Evolutionary conservation across 2,329 filamentous ascomycete species (phyloP).

Genomic region (Raffaelea albimanens): DNA sequence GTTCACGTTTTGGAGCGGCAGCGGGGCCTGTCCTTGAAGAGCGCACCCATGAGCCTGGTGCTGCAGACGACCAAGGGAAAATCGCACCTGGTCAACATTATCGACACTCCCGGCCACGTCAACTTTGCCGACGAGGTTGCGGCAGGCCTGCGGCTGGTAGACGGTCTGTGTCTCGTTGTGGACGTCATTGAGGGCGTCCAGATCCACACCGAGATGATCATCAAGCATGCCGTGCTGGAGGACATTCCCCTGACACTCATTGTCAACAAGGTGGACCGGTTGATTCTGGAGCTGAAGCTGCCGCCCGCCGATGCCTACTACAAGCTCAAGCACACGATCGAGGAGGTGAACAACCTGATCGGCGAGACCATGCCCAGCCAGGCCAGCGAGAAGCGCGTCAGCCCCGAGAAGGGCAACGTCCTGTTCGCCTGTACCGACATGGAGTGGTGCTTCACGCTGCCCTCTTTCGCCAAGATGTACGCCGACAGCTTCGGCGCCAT

Average conservation of each 20-base stretch:
- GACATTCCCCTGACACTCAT: slow-evolving; percentile 82
- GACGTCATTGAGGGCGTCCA: slow-evolving; percentile 99
- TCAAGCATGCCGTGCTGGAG: slow-evolving; percentile 88
- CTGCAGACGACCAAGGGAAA: slow-evolving; percentile 84
- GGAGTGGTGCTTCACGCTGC: slow-evolving; percentile 93
- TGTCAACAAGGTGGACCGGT: slow-evolving; percentile 93
- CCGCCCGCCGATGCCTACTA: slow-evolving; percentile 96
- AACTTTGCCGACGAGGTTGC: slow-evolving; percentile 98
- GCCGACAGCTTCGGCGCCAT: slow-evolving; percentile 77
- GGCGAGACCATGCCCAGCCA: slow-evolving; percentile 75
- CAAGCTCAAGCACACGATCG: slow-evolving; percentile 97
- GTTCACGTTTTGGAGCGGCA: slow-evolving; percentile 82
- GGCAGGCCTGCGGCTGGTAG: slow-evolving; percentile 73
- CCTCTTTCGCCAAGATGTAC: slow-evolving; percentile 95
- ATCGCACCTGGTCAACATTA: slow-evolving; percentile 86
- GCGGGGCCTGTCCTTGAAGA: slow-evolving; percentile 83
- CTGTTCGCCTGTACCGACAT: slow-evolving; percentile 88
- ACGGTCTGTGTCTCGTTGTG: slow-evolving; percentile 87
- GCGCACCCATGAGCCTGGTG: slow-evolving; percentile 88
- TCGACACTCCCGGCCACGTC: slow-evolving; percentile 95
- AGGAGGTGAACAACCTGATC: slow-evolving; percentile 95
- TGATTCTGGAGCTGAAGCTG: slow-evolving; percentile 89
- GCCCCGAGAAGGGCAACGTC: slow-evolving; percentile 97
- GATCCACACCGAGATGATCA: slow-evolving; percentile 92
- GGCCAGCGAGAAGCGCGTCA: slow-evolving; percentile 71